Conservation (phyloP, 768 basidiomycete genomes). For the Daedaleopsis sinensis region DNA sequence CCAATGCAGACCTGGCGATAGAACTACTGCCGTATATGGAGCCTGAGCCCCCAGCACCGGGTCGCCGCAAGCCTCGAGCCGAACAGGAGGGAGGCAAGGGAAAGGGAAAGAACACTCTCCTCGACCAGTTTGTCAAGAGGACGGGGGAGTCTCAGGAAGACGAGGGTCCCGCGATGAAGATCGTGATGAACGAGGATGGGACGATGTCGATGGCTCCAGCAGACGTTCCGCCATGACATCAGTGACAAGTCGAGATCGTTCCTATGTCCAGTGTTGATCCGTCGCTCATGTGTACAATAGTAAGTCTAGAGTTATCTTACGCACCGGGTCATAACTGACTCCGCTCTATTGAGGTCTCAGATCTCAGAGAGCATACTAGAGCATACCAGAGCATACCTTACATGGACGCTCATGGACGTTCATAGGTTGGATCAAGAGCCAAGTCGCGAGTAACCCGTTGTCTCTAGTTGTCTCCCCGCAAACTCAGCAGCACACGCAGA, state of each 20-base stretch:
- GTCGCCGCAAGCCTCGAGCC: conserved; percentile 34
- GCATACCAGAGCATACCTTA: no score
- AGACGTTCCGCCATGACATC: not conserved
- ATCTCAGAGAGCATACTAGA: no score
- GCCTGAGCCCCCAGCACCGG: conserved; percentile 46
- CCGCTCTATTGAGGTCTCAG: no score
- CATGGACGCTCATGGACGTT: no score
- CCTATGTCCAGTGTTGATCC: no score
- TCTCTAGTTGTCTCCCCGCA: no score
- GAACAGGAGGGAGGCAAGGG: conserved; percentile 7
- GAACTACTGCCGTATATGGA: conserved; percentile 62
- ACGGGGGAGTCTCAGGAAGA: conserved; percentile 22
- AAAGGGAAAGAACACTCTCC: conserved; percentile 35
- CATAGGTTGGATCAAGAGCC: no score
- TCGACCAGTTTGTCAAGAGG: conserved; percentile 52
- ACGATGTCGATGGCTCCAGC: conserved; percentile 46
- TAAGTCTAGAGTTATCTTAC: no score
- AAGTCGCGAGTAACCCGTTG: no score
- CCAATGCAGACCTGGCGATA: conserved; percentile 23
- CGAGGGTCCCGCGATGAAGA: conserved; percentile 31
- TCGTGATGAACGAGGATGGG: conserved; percentile 63
- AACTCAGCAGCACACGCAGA: no score
- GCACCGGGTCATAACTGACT: no score
- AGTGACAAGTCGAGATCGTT: not conserved
- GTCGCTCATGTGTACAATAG: no score